Evolutionary conservation across 2,329 filamentous ascomycete genomes (phyloP).

Genomic region (Xylariaceae sp.): DNA sequence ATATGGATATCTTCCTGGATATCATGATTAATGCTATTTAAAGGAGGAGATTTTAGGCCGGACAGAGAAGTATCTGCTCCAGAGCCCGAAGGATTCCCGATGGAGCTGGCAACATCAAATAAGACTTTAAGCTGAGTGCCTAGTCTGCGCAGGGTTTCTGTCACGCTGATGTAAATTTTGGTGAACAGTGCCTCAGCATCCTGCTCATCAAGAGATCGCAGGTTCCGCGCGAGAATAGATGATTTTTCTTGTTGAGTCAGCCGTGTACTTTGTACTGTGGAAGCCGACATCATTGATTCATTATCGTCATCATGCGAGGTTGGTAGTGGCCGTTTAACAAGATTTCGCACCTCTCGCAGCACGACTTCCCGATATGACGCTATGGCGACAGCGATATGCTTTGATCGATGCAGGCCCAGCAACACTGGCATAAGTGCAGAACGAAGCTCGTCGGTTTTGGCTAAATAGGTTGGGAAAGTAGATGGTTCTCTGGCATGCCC

Average conservation of each 20-base stretch:
- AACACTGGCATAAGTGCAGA: slow-evolving; percentile 66
- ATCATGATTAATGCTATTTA: slow-evolving; percentile 46
- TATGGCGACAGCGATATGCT: slow-evolving; percentile 77
- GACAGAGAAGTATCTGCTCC: slow-evolving; percentile 42
- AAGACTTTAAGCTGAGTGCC: slow-evolving; percentile 91
- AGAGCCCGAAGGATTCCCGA: slow-evolving; percentile 43
- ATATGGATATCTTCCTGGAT: slow-evolving; percentile 73
- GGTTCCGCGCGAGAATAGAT: slow-evolving; percentile 78
- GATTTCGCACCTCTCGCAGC: slow-evolving; percentile 76
- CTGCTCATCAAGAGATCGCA: slow-evolving; percentile 75
- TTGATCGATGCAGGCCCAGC: slow-evolving; percentile 74
- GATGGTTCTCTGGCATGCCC: slow-evolving; percentile 63
- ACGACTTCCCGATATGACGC: slow-evolving; percentile 79
- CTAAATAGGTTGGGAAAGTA: slow-evolving; percentile 73
- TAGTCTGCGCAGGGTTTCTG: slow-evolving; percentile 79
- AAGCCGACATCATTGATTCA: slow-evolving; percentile 81
- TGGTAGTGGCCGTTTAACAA: slow-evolving; percentile 81
- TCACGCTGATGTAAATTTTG: slow-evolving; percentile 80
- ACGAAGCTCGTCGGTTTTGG: slow-evolving; percentile 67
- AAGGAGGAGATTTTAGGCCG: slow-evolving; percentile 44
- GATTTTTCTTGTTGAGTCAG: slow-evolving; percentile 85
- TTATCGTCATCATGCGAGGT: slow-evolving; percentile 93
- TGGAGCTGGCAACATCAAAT: slow-evolving; percentile 84
- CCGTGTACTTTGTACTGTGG: slow-evolving; percentile 67
- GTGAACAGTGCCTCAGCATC: slow-evolving; percentile 81